Base-by-base conservation (phyloP, 805 yeast species). In the Ogataea nakhonphanomensis region DNA sequence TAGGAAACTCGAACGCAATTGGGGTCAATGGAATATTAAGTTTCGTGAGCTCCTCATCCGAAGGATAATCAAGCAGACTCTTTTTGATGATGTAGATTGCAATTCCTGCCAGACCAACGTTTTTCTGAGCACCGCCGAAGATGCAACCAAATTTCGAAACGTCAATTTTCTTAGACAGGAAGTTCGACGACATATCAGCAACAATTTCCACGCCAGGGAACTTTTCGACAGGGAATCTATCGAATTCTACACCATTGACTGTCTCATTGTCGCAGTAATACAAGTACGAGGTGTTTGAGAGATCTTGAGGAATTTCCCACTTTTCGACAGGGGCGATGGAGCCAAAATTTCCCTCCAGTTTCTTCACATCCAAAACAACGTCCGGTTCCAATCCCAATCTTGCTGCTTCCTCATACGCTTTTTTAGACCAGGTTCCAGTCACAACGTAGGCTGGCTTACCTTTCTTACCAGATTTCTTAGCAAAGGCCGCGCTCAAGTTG, bases 71-170 rank as follows among this genome's bases (percentile, higher is more conserved):
- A 21, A 93, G 66, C 40, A 93, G 72, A 1, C 81, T 58, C 62
- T 89, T 91, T 65, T 86, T 88, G 64, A 90, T 81, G 55, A 93
- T 91, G 63, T 89, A 91, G 47, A 93, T 73, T 11, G 97, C 84
- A 49, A 93, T 77, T 27, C 99, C 99, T 8, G 99, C 97, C 58
- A 93, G 70, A 40, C 99, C 99, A 58, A 93, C 88, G 63, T 93
- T 93, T 67, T 93, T 93, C 67, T 93, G 99, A 21, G 98, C 99
- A 48, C 99, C 99, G 13, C 96, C 99, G 78, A 90, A 81, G 46
- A 93, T 81, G 21, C 89, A 69, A 37, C 96, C 98, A 58, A 78
- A 91, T 63, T 86, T 81, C 41, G 85, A 69, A 30, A 93, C 83
- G 55, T 91, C 96, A 35, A 93, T 63, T 49, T 75, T 68, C 51